phyloP scores from a whole-genome alignment of 805 yeast genomes.

The Cyberlindnera maritima region DNA sequence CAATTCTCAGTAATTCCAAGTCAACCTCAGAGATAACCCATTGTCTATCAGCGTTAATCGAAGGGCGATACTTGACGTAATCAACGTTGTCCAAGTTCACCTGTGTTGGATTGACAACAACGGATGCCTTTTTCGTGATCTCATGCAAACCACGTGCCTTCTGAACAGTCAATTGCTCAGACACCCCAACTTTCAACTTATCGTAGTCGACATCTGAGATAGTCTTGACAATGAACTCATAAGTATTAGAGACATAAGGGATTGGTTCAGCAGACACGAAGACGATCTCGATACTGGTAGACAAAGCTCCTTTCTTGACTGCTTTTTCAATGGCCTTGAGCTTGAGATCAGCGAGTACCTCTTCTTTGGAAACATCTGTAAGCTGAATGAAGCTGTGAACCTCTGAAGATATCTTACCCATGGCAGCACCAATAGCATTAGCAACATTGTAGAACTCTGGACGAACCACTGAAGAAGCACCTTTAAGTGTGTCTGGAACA shows the following conservation, averaged over 20 bases:
- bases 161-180: not conserved
- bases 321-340: slow-evolving; percentile 22
- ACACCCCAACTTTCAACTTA: slow-evolving; percentile 1
- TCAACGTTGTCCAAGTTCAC: slow-evolving; percentile 21
- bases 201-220: slow-evolving; percentile 21
- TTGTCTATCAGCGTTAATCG: slow-evolving; percentile 23
- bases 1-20: slow-evolving; percentile 39
- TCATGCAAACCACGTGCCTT: not conserved
- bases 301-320: slow-evolving; percentile 28
- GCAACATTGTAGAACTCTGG: slow-evolving; percentile 44
- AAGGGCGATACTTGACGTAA: slow-evolving; percentile 21
- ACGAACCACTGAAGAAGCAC: slow-evolving; percentile 40
- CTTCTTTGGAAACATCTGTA: slow-evolving; percentile 15
- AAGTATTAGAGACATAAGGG: slow-evolving; percentile 31
- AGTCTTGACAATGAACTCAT: slow-evolving; percentile 24
- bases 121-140: not conserved
- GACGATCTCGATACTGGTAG: slow-evolving; percentile 25
- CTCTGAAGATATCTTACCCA: slow-evolving; percentile 39
- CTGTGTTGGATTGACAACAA: not conserved
- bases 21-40: slow-evolving; percentile 30
- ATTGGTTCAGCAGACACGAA: slow-evolving; percentile 28
- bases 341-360: slow-evolving; percentile 21
- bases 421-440: slow-evolving; percentile 50
- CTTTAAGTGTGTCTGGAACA: slow-evolving; percentile 36
- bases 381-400: slow-evolving; percentile 8